Percentiles rank a stretch among this genome's conserved stretches.
Conservation (phyloP, 495 filamentous ascomycete species). For the Trichoderma gamsii region DNA sequence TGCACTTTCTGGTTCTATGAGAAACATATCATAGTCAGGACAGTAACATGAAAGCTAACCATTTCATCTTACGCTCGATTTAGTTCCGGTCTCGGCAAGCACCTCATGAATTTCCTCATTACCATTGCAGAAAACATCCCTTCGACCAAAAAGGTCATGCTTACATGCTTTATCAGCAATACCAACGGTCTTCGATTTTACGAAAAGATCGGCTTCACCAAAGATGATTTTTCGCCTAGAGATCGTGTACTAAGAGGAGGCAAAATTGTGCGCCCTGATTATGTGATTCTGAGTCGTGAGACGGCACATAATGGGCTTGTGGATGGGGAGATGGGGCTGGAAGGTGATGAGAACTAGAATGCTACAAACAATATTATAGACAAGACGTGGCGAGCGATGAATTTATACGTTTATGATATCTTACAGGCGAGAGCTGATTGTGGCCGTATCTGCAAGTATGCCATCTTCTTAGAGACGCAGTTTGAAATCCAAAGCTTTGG, state of each 20-base stretch:
- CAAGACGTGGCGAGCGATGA: neutral
- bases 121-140: slow-evolving; percentile 39
- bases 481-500: too few species aligned
- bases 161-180: slow-evolving; percentile 76
- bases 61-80: neutral
- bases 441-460: too few species aligned
- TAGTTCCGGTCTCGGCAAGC: slow-evolving; percentile 42
- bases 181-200: slow-evolving; percentile 58
- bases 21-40: neutral
- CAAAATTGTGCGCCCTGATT: slow-evolving; percentile 57
- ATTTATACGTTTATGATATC: neutral
- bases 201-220: slow-evolving; percentile 56
- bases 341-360: neutral
- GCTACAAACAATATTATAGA: neutral
- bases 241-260: slow-evolving; percentile 59
- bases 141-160: slow-evolving; percentile 67
- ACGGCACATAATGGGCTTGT: neutral
- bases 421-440: too few species aligned
- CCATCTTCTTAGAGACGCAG: too few species aligned
- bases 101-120: slow-evolving; percentile 40
- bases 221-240: slow-evolving; percentile 60
- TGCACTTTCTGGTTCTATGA: neutral
- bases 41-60: too few species aligned
- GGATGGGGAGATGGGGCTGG: neutral
- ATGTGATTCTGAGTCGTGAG: slow-evolving; percentile 63